Base-by-base conservation (phyloP, 306 rosid species). In the Pachyrhizus erosus region DNA sequence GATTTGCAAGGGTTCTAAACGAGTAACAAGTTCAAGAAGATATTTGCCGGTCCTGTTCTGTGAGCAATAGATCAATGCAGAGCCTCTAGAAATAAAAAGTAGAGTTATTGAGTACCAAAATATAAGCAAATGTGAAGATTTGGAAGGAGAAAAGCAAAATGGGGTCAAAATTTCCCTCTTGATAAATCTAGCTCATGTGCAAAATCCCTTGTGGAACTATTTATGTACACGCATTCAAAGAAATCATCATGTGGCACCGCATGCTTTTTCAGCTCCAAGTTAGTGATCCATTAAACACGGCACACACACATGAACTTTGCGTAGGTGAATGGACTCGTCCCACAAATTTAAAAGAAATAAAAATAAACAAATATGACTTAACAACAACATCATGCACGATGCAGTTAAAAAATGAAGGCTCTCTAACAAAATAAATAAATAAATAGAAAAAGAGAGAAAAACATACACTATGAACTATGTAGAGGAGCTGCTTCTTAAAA, bases 281-380 rank as follows among this genome's bases (percentile, higher is more conserved):
- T 71, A 80, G 85, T 85, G 98, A 93, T 91, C 97, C 98, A 73
- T 72, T 87, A 90, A 86, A 87, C 67, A 64, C 97, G 93, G 88
- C 24, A 43, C 52, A 68, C 65, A 80, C 92, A 90, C 94, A 86
- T 85, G 91, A 87, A 83, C 88, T 71, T 87, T 52, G 62, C 17
- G 70, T 51, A 51, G 20, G 40, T 31, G 60, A 46, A 23, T 57
- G 46, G 7, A 60, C 21, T 34, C 79, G 27, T 18, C 46, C 42
- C 54, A 46, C 40, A 54, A 21, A 40, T n/a, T 58, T 68, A 45
- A 24, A 43, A 34, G 5, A 34, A 7, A 66, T 14, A 65, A 33
- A 66, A 7, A 66, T 18, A 7, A 55, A 64, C 2, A 29, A 27
- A 14, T 15, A 68, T 40, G 18, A 74, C 46, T 80, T 21, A 71